Evolutionary conservation across 2,329 filamentous ascomycete species (phyloP), one percentile per base, ranked within the genome.

Genomic region (Claviceps capensis): DNA sequence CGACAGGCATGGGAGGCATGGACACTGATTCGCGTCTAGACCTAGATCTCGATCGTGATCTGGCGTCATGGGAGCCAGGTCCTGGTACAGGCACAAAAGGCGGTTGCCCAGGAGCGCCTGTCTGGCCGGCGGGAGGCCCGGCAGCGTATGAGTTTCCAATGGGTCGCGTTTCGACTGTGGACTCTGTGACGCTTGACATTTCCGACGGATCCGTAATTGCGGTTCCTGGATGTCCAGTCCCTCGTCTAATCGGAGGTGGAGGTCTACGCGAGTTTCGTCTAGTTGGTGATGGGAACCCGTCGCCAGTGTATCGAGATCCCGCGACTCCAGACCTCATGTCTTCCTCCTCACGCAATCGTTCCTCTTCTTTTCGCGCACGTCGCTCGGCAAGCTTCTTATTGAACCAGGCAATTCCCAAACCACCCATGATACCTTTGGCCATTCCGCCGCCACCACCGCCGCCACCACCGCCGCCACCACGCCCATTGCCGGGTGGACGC

Each of bases 331-430:
- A 77, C 50, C 80, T 75, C 57, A 68, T 59, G 2, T 82, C 73
- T 52, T 83, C 78, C 64, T 80, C 64, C 5, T 73, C 68, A 37
- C 62, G 62, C 4, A 68, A 40, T 41, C 75, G 69, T 34, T 74
- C 73, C 48, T 74, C 76, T 54, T 76, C 75, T 50, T 69, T 68
- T 55, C 61, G 71, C 54, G 69, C 62, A 49, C 69, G 69, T 58
- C 80, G 68, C 65, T 81, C 74, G 58, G 76, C 79, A 64, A 85
- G 74, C 63, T 79, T 78, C 68, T 78, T 83, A 6, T 79, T 78
- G 47, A 89, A 69, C 71, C 83, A 86, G 8, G 84, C 85, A 37
- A 85, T 70, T 2, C 84, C 84, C 26, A 87, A 66, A 2, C 82
- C 73, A 8, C 78, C 81, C 48, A 83, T 61, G 14, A 81, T 59